These are phyloP conservation scores for Marasmius sp. DNA, from an alignment of 1,284 basidiomycete genomes.

Conservation along the genomic window DNA sequence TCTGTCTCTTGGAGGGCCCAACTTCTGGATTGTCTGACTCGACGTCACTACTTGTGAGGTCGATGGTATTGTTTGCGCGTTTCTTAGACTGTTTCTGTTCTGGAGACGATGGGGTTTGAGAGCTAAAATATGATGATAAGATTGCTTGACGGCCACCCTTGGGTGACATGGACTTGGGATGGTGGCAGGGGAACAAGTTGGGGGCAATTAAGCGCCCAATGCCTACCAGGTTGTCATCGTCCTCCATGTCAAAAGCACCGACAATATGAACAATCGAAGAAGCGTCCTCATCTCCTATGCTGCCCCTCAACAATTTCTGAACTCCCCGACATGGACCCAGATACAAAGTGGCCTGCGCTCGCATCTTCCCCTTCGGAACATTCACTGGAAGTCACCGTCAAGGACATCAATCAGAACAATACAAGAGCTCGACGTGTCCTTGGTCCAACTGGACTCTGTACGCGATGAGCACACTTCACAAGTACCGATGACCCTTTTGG, in stretches of 20 bases:
- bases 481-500: conserved; percentile 77
- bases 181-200: neutral
- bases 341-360: conserved; percentile 63
- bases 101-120: conserved; percentile 1
- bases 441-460: conserved; percentile 71
- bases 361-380: conserved; percentile 83
- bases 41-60: conserved; percentile 6
- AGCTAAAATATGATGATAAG: conserved; percentile 11
- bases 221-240: neutral
- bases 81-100: conserved; percentile 1
- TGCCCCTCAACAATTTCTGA: conserved; percentile 59
- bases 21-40: conserved; percentile 2
- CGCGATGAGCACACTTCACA: conserved; percentile 76
- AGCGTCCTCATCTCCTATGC: conserved; percentile 66
- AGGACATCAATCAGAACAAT: conserved; percentile 79
- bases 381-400: conserved; percentile 85
- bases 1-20: conserved; percentile 2
- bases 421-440: conserved; percentile 77
- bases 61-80: conserved; percentile 3
- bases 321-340: conserved; percentile 71
- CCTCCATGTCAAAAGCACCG: neutral
- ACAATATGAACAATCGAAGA: neutral
- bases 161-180: neutral
- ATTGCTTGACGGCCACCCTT: neutral
- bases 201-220: neutral